A percentile compares a stretch with the other conserved stretches of the same genome.
Conservation (phyloP, 768 basidiomycete species). For the Galerina marginata region DNA sequence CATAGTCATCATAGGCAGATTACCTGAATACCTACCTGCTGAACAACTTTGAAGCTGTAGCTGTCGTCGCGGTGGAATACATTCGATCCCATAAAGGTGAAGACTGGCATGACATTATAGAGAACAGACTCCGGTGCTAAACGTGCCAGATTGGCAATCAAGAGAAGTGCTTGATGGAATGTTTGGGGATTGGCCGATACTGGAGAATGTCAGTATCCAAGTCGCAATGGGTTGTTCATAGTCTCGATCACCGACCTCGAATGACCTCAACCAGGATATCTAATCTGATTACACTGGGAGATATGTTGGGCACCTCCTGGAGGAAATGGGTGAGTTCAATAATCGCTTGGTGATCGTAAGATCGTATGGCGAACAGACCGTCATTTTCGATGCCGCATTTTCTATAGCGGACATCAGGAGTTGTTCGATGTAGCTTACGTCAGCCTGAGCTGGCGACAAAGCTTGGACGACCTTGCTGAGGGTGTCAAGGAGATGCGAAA, state of each 20-base stretch:
- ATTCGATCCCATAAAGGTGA: slow-evolving; percentile 99
- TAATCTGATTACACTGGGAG: slow-evolving; percentile 68
- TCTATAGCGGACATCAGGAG: slow-evolving; percentile 84
- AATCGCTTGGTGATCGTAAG: neutral
- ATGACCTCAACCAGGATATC: slow-evolving; percentile 91
- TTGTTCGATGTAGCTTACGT: slow-evolving; percentile 81
- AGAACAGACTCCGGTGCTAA: slow-evolving; percentile 90
- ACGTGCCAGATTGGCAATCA: slow-evolving; percentile 84
- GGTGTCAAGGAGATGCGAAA: slow-evolving; percentile 74
- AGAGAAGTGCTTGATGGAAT: slow-evolving; percentile 88
- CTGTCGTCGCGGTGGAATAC: slow-evolving; percentile 96
- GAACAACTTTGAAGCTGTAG: slow-evolving; percentile 94
- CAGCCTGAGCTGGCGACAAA: slow-evolving; percentile 59
- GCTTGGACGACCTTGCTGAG: slow-evolving; percentile 69
- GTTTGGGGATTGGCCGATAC: slow-evolving; percentile 93
- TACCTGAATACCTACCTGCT: slow-evolving; percentile 61
- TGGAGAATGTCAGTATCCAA: slow-evolving; percentile 32
- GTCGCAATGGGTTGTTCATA: neutral
- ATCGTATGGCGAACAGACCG: slow-evolving; percentile 41
- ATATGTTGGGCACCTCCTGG: slow-evolving; percentile 58
- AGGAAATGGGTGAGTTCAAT: neutral
- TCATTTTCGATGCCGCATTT: slow-evolving; percentile 59
- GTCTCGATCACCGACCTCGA: slow-evolving; percentile 53
- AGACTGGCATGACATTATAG: slow-evolving; percentile 96
- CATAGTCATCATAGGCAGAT: slow-evolving; percentile 1